phyloP scores from a whole-genome alignment of 345 rosid genomes.

The Eucalyptus brandiana region DNA sequence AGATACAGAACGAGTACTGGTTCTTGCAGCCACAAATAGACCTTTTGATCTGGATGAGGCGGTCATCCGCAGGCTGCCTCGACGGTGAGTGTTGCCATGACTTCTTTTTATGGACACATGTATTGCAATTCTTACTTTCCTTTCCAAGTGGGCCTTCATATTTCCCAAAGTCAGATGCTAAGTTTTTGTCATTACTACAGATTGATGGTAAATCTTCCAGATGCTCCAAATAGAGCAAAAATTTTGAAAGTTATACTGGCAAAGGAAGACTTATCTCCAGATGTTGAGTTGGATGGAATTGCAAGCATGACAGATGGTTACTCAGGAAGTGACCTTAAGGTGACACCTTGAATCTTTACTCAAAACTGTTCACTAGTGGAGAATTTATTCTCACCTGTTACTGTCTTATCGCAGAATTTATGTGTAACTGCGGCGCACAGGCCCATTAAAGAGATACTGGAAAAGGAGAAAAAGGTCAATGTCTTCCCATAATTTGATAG shows the following conservation, averaged over 20 bases:
- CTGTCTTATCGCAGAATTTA: slow-evolving; percentile 38
- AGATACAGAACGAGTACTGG: slow-evolving; percentile 80
- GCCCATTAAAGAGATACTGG: slow-evolving; percentile 80
- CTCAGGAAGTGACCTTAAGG: slow-evolving; percentile 95
- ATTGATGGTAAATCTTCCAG: slow-evolving; percentile 87
- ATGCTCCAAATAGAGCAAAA: slow-evolving; percentile 73
- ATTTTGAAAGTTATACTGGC: slow-evolving; percentile 72
- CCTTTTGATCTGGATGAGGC: slow-evolving; percentile 99
- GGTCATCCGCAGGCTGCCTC: slow-evolving; percentile 78
- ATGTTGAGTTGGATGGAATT: slow-evolving; percentile 56
- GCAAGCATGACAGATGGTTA: slow-evolving; percentile 83
- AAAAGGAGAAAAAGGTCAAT: slow-evolving; percentile 67
- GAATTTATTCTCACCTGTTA: not conserved
- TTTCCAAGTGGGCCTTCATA: not conserved
- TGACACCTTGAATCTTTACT: not conserved
- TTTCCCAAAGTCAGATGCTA: not conserved
- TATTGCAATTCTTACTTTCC: not conserved
- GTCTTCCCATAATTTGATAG: not conserved
- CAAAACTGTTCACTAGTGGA: not conserved
- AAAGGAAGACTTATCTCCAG: slow-evolving; percentile 69
- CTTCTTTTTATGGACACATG: not conserved
- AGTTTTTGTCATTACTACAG: slow-evolving; percentile 5
- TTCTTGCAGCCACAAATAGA: slow-evolving; percentile 93
- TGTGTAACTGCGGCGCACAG: slow-evolving; percentile 86
- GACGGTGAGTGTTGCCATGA: not conserved